Base-by-base conservation (phyloP, 2,329 filamentous ascomycete genomes). In the Trichoderma asperellum region DNA sequence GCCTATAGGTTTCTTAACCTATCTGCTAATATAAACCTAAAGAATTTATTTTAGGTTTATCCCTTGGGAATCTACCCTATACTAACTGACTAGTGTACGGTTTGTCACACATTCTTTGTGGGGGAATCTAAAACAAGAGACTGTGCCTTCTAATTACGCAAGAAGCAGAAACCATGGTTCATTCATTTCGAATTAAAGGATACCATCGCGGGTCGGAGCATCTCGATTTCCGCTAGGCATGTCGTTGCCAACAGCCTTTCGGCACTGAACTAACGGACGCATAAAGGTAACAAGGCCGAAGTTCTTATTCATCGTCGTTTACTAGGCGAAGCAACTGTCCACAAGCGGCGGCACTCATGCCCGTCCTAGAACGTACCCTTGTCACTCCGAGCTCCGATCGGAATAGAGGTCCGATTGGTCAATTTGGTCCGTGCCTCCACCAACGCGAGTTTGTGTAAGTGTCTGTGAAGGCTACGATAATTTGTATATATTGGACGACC, bases 341-440 rank as follows among this genome's bases (percentile, higher is more conserved):
- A 16, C 40, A 43, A n/a, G 40, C 7, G n/a, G 40, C 18, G 2
- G 40, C 16, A 43, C 16, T 43, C 40, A 10, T 43, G 16, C 16
- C 8, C 40, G 18, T n/a, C 18, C 40, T 6, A 43, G 18, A 10
- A n/a, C 18, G 40, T 27, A 40, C 35, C 57, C 35, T 37, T 59
- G 57, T 40, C 11, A 40, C 35, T 59, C 57, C 57, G 57, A 59
- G 57, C 35, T 40, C 57, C 57, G 57, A 59, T 27, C 21, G 21
- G 35, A 59, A 34, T 59, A 59, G 57, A 59, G 57, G 57, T 59
- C 57, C 35, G 21, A 59, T 40, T 59, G 57, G 35, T 24, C 35
- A 43, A 29, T 59, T 43, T 59, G 21, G 34, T 59, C 57, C 57
- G 57, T 7, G 57, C 21, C 57, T n/a, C 35, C 21, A 59, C 35